Base-by-base conservation (phyloP, 2,329 filamentous ascomycete species). In the Penicillium concentricum region DNA sequence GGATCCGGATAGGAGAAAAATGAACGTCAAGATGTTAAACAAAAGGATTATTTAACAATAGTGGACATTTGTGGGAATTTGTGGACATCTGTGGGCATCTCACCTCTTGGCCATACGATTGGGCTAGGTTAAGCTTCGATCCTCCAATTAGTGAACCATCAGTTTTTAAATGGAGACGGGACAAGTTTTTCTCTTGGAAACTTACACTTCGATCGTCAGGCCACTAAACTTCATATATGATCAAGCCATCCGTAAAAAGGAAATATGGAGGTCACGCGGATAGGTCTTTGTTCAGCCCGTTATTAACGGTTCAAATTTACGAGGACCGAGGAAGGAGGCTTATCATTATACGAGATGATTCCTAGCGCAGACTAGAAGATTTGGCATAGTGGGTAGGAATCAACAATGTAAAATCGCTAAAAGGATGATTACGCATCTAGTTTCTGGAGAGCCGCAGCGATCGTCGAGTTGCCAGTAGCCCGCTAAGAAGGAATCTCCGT, bases 361-460 rank as follows among this genome's bases (percentile, higher is more conserved):
- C 30, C 20, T 24, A 18, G 20, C 6, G 44, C 22, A 32, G 37
- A 45, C 47, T 15, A 35, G 54, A 48, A 30, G 45, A 18, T 32
- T 44, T 30, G 10, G 46, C 15, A 8, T 20, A 56, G 15, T 28
- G 45, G 41, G 34, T 13, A 24, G 7, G 49, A 61, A 61, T 61
- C 42, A 41, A 41, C 54, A 26, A 50, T n/a, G 15, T 18, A 18
- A 45, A 45, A 49, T 28, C 16, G 52, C 47, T 34, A 18, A 43
- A 46, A 54, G 47, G 41, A 57, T 52, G 52, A 46, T 46, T 57
- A 54, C 28, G 44, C 45, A 54, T 43, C 26, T 38, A 46, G 30
- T 13, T 43, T 24, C 3, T 26, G 5, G 24, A 46, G 50, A 59
- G 55, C 53, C 59, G 55, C 53, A 61, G 60, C 56, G 61, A 64